Percentiles rank a stretch among this genome's conserved stretches.
Conservation (phyloP, 2,329 filamentous ascomycete genomes). For the Plenodomus lindquistii region DNA sequence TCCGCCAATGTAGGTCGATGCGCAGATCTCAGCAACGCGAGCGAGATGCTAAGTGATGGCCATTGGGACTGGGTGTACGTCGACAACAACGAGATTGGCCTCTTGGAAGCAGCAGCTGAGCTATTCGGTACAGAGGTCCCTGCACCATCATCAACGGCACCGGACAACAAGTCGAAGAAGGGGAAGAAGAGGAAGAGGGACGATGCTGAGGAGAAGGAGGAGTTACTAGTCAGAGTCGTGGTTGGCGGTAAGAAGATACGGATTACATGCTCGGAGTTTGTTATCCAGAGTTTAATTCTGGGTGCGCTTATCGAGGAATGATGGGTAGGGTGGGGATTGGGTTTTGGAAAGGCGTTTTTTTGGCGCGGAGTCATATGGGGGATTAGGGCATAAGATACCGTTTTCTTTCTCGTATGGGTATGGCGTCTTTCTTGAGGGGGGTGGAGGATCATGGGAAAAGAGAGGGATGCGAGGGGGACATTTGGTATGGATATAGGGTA, state of each 20-base stretch:
- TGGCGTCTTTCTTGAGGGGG: too few species aligned
- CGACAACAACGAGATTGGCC: slow-evolving; percentile 66
- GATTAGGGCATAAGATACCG: too few species aligned
- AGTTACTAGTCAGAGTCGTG: slow-evolving; percentile 33
- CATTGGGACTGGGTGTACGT: slow-evolving; percentile 82
- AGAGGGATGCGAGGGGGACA: too few species aligned
- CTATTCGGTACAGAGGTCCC: slow-evolving; percentile 47
- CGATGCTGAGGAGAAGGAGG: slow-evolving; percentile 31
- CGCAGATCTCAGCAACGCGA: slow-evolving; percentile 67
- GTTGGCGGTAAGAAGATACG: slow-evolving; percentile 59
- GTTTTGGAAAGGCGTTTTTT: too few species aligned
- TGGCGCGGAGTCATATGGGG: too few species aligned
- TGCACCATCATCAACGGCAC: slow-evolving; percentile 13
- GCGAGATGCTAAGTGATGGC: slow-evolving; percentile 58
- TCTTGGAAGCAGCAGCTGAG: slow-evolving; percentile 57
- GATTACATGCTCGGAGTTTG: slow-evolving; percentile 80
- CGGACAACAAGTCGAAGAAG: slow-evolving; percentile 27
- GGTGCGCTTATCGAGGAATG: slow-evolving; percentile 72
- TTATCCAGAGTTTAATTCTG: slow-evolving; percentile 90
- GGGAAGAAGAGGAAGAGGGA: slow-evolving; percentile 52
- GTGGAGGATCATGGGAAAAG: too few species aligned
- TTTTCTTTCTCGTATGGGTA: too few species aligned
- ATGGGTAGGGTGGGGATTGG: too few species aligned
- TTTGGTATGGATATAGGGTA: too few species aligned
- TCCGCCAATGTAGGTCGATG: slow-evolving; percentile 69